Evolutionary conservation across 2,329 filamentous ascomycete species (phyloP), one percentile per base, ranked within the genome.

Genomic region (Scedosporium apiospermum): DNA sequence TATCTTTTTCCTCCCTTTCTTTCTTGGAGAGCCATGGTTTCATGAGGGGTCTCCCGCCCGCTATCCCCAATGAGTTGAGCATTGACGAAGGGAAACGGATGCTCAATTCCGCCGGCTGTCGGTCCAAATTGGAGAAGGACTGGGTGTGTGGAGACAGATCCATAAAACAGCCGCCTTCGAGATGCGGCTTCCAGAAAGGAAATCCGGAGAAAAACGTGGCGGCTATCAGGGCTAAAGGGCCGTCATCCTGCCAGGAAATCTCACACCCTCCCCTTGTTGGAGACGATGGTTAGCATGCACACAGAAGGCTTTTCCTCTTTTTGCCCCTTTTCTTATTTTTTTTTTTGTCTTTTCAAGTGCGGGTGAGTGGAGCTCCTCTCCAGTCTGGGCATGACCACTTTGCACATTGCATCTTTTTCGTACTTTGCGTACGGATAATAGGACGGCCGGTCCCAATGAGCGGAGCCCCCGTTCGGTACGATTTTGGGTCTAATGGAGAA

Each of bases 71-170:
- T 38, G 34, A 27, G 16, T 55, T 55, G 23, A 55, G 21, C 51
- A 55, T 55, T 21, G 51, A 55, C 23, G 27, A n/a, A 55, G 51
- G 18, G 27, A 38, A 55, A 55, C 51, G 51, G 51, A 23, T 23
- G 23, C 51, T 27, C 51, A 55, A 55, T 55, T 55, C 51, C 51
- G 51, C 51, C 51, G 51, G 51, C 51, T 55, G 51, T 55, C 51
- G 1, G 23, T 55, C 51, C 21, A 55, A 55, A 55, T 55, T 55
- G 51, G 51, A 55, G 51, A 55, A 55, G 51, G 16, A 2, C 51
- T 12, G 18, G 51, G 51, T 16, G 51, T 55, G 51, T 55, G 51
- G 51, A 27, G 51, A 23, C 18, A 14, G 51, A n/a, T 7, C n/a
- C 16, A 49, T 49, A 21, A 21, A 18, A 49, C 5, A 21, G n/a